Evolutionary conservation across 257 asterid species (phyloP), one percentile per base, ranked within the genome.

Genomic region (Leptodermis oblonga): DNA sequence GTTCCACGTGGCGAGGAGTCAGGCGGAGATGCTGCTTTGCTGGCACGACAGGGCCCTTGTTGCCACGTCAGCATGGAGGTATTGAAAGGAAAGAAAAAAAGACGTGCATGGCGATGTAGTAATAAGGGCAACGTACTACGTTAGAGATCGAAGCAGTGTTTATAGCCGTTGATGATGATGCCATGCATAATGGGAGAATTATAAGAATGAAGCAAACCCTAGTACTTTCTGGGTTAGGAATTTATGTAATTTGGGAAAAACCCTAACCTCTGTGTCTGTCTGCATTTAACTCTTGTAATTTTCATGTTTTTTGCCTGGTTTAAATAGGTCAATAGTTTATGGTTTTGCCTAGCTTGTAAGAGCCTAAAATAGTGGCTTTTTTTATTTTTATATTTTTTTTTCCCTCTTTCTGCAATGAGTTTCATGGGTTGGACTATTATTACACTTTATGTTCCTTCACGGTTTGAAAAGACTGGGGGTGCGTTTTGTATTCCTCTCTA

Each of bases 21-120:
- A 87, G 78, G 92, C 89, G 20, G 99, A 94, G 91, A 81, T 91
- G 97, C 75, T 89, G 92, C 99, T 94, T 53, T 94, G 97, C 82
- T 94, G 99, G 99, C 93, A 91, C 45, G 93, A 86, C 33, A 77
- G 95, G 87, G 91, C 90, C 3, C 83, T 91, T 0, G 92, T 85
- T n/a, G 89, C 96, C 85, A 87, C 92, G 74, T 94, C 99, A 70
- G 92, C 97, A 0, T 94, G 99, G 99, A 81, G 92, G 86, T 86
- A 51, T 75, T 92, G 70, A 68, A n/a, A n/a, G n/a, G n/a, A n/a
- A n/a, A n/a, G n/a, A n/a, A n/a, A n/a, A n/a, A n/a, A n/a, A n/a
- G n/a, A n/a, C n/a, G n/a, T n/a, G n/a, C n/a, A n/a, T n/a, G n/a
- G n/a, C 23, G 41, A n/a, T 30, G 39, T 28, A 60, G 53, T 70